These are phyloP conservation scores for Yarrowia sp. DNA, from an alignment of 805 yeast species.

Conservation along the genomic window DNA sequence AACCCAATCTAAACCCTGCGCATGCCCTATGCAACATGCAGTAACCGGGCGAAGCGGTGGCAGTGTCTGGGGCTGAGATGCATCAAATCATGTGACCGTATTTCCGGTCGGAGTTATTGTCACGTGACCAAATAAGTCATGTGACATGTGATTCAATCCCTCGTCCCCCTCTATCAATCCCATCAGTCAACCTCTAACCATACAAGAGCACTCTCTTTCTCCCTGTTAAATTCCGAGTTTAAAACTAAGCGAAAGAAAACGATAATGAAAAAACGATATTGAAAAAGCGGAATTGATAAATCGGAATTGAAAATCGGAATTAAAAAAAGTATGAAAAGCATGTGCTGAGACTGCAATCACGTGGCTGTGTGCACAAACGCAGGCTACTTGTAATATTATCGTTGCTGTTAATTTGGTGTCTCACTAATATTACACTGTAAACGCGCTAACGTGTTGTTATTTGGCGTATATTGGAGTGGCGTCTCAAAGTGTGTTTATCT, in stretches of 20 bases:
- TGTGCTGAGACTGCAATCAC: no score
- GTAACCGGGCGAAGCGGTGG: constrained; percentile 16
- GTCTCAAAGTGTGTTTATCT: neutral
- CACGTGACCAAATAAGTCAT: neutral
- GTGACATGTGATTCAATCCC: neutral
- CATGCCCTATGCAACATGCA: constrained; percentile 3
- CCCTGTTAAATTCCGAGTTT: constrained; percentile 1
- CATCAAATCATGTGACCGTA: no score
- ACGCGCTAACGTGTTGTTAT: neutral
- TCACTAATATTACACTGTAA: neutral
- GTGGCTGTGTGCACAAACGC: no score
- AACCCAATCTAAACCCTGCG: neutral
- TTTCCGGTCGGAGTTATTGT: no score
- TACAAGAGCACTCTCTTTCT: neutral
- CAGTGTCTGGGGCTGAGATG: constrained; percentile 15
- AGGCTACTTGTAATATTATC: no score
- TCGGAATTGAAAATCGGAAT: no score
- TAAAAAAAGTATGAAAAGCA: no score
- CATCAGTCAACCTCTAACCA: no score
- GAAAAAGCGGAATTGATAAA: neutral
- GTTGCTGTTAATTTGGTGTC: no score
- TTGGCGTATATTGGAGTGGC: neutral
- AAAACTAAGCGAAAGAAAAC: neutral
- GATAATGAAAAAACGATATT: neutral
- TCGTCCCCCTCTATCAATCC: no score